phyloP scores from a whole-genome alignment of 1,284 basidiomycete species.

The Tetrapyrgos nigripes region DNA sequence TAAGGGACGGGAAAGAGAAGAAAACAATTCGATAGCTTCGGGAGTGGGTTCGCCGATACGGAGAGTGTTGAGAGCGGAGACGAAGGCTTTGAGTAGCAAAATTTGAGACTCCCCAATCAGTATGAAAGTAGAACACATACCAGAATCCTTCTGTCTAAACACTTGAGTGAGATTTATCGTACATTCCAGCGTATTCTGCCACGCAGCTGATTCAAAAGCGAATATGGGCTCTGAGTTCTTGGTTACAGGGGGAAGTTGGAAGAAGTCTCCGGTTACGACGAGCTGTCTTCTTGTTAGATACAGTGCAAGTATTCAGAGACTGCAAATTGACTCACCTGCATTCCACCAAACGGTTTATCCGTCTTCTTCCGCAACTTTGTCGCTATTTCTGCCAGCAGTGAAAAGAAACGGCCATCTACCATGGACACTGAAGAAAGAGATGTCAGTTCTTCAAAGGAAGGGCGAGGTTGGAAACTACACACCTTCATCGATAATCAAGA shows the following conservation, averaged over 20 bases:
- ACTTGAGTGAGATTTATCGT: slow-evolving; percentile 81
- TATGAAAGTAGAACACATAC: slow-evolving; percentile 33
- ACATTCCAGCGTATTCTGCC: slow-evolving; percentile 70
- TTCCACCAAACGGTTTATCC: slow-evolving; percentile 20
- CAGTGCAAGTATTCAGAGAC: neutral
- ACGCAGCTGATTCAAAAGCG: slow-evolving; percentile 81
- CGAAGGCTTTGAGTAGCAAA: slow-evolving; percentile 54
- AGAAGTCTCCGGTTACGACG: slow-evolving; percentile 88
- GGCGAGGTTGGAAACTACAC: slow-evolving; percentile 8
- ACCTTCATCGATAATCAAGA: slow-evolving; percentile 88
- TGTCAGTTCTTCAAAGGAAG: neutral
- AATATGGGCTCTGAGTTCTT: slow-evolving; percentile 48
- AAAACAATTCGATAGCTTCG: slow-evolving; percentile 25
- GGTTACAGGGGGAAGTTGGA: slow-evolving; percentile 84
- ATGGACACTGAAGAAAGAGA: slow-evolving; percentile 11
- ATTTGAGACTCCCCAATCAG: neutral
- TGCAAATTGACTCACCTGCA: slow-evolving; percentile 30
- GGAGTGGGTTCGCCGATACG: slow-evolving; percentile 27
- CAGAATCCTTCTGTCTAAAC: slow-evolving; percentile 63
- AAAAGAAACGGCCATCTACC: slow-evolving; percentile 32
- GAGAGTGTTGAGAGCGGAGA: slow-evolving; percentile 61
- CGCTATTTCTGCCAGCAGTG: slow-evolving; percentile 17
- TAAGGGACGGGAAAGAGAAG: slow-evolving; percentile 27
- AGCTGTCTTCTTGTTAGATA: slow-evolving; percentile 52
- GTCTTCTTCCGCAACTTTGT: slow-evolving; percentile 16